A percentile compares a stretch with the other conserved stretches of the same genome.
phyloP scores from a whole-genome alignment of 2,329 filamentous ascomycete species.

The Nothopassalora personata region DNA sequence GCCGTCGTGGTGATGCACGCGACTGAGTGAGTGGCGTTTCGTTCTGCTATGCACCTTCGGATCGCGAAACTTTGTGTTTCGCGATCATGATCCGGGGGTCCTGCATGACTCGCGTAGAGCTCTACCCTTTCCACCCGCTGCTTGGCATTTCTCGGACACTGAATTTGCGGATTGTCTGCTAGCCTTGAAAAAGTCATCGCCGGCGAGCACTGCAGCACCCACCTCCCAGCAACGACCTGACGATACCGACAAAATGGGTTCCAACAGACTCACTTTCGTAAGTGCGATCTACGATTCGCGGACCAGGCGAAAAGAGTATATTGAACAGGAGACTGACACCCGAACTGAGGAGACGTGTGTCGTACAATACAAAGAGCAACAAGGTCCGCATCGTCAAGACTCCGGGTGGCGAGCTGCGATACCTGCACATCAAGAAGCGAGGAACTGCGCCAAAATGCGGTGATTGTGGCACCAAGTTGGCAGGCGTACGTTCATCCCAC shows the following conservation, averaged over 20 bases:
- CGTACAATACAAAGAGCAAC: slow-evolving; percentile 98
- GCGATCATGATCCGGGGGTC: no score
- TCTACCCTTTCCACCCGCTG: no score
- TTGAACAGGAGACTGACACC: slow-evolving; percentile 10
- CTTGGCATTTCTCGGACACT: neutral
- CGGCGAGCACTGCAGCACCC: slow-evolving; percentile 1
- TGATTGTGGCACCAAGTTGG: slow-evolving; percentile 96
- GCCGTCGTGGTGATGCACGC: slow-evolving; percentile 17
- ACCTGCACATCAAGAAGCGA: slow-evolving; percentile 99
- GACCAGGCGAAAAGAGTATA: slow-evolving; percentile 16
- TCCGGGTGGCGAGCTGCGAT: slow-evolving; percentile 88
- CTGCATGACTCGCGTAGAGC: neutral
- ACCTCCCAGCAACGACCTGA: slow-evolving; percentile 19
- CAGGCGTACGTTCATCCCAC: slow-evolving; percentile 70
- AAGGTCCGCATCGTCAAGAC: slow-evolving; percentile 94
- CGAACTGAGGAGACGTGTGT: slow-evolving; percentile 50
- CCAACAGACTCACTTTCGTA: slow-evolving; percentile 54
- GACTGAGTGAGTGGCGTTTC: slow-evolving; percentile 8
- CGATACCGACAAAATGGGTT: slow-evolving; percentile 46
- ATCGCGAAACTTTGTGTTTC: neutral
- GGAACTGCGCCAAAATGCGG: slow-evolving; percentile 97
- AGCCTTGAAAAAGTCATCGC: neutral
- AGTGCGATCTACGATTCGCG: slow-evolving; percentile 28
- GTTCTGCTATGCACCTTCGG: neutral
- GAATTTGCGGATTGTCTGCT: neutral